phyloP scores from a whole-genome alignment of 2,329 filamentous ascomycete species.

The Incumbomyces lentus region DNA sequence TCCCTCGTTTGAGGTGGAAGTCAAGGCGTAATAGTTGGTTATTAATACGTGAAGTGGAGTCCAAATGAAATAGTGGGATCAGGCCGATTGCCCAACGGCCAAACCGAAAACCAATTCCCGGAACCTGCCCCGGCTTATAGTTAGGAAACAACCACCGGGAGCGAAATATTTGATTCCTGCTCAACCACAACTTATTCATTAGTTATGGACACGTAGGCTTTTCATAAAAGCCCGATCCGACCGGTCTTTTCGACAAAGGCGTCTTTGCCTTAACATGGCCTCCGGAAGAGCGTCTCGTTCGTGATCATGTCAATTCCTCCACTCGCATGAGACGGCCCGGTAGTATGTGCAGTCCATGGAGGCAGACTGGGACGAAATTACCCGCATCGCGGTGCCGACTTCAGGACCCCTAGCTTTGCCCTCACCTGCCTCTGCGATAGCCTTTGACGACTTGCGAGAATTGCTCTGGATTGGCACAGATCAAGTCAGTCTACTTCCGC shows the following conservation, averaged over 20 bases:
- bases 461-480: slow-evolving; percentile 89
- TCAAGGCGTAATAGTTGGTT: no score
- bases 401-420: slow-evolving; percentile 54
- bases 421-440: slow-evolving; percentile 65
- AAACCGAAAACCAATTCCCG: no score
- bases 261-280: neutral
- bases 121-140: no score
- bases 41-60: no score
- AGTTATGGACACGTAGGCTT: no score
- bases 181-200: no score
- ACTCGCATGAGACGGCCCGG: slow-evolving; percentile 6
- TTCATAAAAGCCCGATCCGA: neutral
- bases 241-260: neutral
- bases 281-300: neutral
- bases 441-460: slow-evolving; percentile 83
- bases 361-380: slow-evolving; percentile 53
- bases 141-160: no score
- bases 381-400: slow-evolving; percentile 70
- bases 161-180: no score
- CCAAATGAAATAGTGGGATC: no score
- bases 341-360: slow-evolving; percentile 28
- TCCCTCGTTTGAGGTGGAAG: no score
- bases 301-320: neutral
- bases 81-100: no score
- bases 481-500: slow-evolving; percentile 50